These are phyloP conservation scores for Plectosphaerella cucumerina DNA, from an alignment of 2,329 filamentous ascomycete genomes.

Conservation along the genomic window DNA sequence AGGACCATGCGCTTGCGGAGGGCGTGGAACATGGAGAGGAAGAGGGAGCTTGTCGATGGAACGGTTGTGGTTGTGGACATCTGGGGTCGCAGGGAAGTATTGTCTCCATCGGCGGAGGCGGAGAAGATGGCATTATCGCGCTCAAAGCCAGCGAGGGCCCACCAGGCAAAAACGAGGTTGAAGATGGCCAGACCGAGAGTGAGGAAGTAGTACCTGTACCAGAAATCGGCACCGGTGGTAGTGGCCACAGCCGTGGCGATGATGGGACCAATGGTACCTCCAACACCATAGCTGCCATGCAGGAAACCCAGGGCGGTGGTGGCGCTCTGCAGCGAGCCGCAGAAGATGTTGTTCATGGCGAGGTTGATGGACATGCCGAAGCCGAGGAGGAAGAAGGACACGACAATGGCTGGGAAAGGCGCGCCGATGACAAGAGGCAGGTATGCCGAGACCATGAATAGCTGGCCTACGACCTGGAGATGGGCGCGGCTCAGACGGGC, in stretches of 20 bases:
- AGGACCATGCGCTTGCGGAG: conserved; percentile 57
- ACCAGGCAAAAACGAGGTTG: conserved; percentile 56
- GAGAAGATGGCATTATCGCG: conserved; percentile 38
- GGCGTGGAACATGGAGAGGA: conserved; percentile 41
- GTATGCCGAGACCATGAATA: conserved; percentile 56
- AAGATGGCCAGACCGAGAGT: conserved; percentile 53
- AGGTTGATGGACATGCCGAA: conserved; percentile 53
- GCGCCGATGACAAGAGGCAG: conserved; percentile 62
- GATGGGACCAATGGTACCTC: conserved; percentile 64
- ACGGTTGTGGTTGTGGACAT: conserved; percentile 6
- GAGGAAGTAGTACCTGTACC: conserved; percentile 72
- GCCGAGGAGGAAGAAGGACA: conserved; percentile 66
- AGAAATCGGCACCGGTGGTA: conserved; percentile 43
- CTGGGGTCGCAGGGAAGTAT: conserved; percentile 26
- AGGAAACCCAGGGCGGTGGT: conserved; percentile 56
- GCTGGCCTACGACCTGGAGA: conserved; percentile 55
- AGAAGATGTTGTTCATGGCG: conserved; percentile 56
- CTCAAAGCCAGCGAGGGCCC: conserved; percentile 69
- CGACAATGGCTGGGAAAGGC: conserved; percentile 64
- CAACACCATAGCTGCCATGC: conserved; percentile 65
- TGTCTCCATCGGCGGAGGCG: conserved; percentile 15
- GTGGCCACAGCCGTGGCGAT: conserved; percentile 72
- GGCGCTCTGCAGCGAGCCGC: conserved; percentile 46
- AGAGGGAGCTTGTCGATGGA: conserved; percentile 16
- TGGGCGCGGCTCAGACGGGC: conserved; percentile 60